Evolutionary conservation across 441 rosid species (phyloP).

Genomic region (Aleurites moluccanus): DNA sequence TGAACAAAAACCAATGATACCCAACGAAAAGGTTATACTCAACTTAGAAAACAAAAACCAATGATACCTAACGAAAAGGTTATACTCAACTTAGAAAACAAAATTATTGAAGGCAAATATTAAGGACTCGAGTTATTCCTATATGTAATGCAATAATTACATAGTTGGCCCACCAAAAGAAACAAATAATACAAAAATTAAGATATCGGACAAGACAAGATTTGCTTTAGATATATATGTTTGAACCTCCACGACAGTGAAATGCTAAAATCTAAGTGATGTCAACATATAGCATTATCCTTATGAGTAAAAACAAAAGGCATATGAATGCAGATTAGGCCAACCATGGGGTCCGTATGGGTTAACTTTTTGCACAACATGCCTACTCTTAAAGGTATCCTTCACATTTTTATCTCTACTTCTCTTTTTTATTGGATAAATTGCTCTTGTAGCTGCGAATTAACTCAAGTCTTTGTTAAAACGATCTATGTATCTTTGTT

Average conservation of each 20-base stretch:
- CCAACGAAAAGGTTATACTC: not conserved
- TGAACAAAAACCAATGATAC: too few relatives aligned
- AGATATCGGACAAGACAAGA: slow-evolving; percentile 20
- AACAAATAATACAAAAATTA: slow-evolving; percentile 10
- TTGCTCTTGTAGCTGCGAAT: not conserved
- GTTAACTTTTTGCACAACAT: not conserved
- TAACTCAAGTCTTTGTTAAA: not conserved
- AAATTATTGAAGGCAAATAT: not conserved
- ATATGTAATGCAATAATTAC: slow-evolving; percentile 12
- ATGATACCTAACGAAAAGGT: too few relatives aligned
- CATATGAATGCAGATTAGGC: slow-evolving; percentile 20
- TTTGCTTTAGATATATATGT: slow-evolving; percentile 3
- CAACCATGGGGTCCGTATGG: slow-evolving; percentile 16
- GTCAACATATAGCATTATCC: slow-evolving; percentile 22
- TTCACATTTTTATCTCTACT: not conserved
- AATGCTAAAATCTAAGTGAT: slow-evolving; percentile 13
- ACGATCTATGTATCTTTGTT: not conserved
- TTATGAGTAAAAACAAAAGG: slow-evolving; percentile 23
- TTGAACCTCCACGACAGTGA: slow-evolving; percentile 20
- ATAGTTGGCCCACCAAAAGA: not conserved
- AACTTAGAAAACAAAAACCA: not conserved
- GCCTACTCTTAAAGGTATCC: not conserved
- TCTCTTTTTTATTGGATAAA: not conserved
- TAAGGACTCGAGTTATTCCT: not conserved
- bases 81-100: not conserved